Percentiles rank a stretch among this genome's conserved stretches.
These are phyloP conservation scores for Trichoderma gamsii DNA, from an alignment of 495 filamentous ascomycete genomes.

Conservation along the genomic window DNA sequence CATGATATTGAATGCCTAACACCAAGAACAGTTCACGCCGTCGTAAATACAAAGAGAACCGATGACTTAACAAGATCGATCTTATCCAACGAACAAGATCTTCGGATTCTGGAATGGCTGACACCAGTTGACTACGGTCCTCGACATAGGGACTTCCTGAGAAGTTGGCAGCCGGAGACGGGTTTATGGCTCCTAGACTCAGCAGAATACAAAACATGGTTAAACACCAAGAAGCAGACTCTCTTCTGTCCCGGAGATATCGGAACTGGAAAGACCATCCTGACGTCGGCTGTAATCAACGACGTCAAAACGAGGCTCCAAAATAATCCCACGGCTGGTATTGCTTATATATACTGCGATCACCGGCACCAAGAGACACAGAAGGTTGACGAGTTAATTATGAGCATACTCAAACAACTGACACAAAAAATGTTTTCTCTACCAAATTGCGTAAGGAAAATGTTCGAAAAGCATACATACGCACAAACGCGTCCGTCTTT, in stretches of 20 bases:
- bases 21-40: not conserved
- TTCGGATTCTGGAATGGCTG: not conserved
- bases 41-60: not conserved
- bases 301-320: slow-evolving; percentile 24
- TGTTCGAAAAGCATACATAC: slow-evolving; percentile 23
- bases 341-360: slow-evolving; percentile 43
- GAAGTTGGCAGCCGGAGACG: slow-evolving; percentile 27
- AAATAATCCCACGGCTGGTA: slow-evolving; percentile 23
- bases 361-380: slow-evolving; percentile 29
- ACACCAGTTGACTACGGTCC: not conserved
- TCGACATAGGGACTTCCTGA: not conserved
- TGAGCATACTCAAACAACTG: slow-evolving; percentile 34
- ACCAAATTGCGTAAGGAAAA: slow-evolving; percentile 21
- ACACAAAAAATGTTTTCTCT: slow-evolving; percentile 18
- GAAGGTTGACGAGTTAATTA: slow-evolving; percentile 23
- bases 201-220: slow-evolving; percentile 29
- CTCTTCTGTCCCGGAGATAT: slow-evolving; percentile 10
- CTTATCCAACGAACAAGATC: not conserved
- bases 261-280: slow-evolving; percentile 32
- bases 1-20: not conserved
- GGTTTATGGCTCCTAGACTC: slow-evolving; percentile 37
- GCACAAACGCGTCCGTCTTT: slow-evolving; percentile 25
- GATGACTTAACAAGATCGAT: not conserved
- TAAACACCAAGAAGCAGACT: slow-evolving; percentile 20
- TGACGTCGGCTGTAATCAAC: slow-evolving; percentile 32